Percentiles rank a stretch among this genome's conserved stretches.
These are phyloP conservation scores for Fragosphaeria purpurea DNA, from an alignment of 2,329 filamentous ascomycete species.

Conservation along the genomic window DNA sequence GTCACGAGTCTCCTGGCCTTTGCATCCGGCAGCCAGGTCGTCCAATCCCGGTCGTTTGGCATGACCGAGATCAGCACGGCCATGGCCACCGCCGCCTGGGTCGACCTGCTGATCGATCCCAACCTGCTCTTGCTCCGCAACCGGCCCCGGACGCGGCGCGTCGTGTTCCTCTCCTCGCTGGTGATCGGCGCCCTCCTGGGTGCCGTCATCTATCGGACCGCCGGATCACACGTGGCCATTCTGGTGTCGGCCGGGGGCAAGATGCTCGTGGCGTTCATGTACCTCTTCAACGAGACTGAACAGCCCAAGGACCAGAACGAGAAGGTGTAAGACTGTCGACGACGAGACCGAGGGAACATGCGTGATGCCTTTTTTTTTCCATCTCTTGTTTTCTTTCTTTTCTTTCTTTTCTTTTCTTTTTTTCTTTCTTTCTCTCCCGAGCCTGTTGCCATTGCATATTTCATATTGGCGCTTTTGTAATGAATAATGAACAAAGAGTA, in stretches of 20 bases:
- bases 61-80: constrained; percentile 55
- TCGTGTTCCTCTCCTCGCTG: constrained; percentile 38
- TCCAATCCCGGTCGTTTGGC: constrained; percentile 41
- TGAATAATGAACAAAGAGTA: too few relatives aligned
- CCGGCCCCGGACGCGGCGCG: constrained; percentile 37
- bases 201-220: constrained; percentile 35
- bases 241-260: constrained; percentile 36
- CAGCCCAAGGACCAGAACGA: constrained; percentile 11
- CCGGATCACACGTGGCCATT: constrained; percentile 33
- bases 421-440: background rate
- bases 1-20: constrained; percentile 44
- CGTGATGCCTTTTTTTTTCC: too few relatives aligned
- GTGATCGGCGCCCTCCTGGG: constrained; percentile 40
- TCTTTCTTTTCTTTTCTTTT: background rate
- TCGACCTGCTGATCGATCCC: constrained; percentile 48
- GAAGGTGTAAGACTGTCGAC: background rate
- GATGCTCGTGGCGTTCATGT: constrained; percentile 33
- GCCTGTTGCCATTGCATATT: background rate
- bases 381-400: background rate
- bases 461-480: too few relatives aligned
- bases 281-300: constrained; percentile 31
- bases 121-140: constrained; percentile 37
- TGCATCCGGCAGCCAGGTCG: constrained; percentile 48
- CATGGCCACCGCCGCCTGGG: constrained; percentile 54
- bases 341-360: too few relatives aligned